Base-by-base conservation (phyloP, 495 filamentous ascomycete species). In the Opeltia flavorubescens region DNA sequence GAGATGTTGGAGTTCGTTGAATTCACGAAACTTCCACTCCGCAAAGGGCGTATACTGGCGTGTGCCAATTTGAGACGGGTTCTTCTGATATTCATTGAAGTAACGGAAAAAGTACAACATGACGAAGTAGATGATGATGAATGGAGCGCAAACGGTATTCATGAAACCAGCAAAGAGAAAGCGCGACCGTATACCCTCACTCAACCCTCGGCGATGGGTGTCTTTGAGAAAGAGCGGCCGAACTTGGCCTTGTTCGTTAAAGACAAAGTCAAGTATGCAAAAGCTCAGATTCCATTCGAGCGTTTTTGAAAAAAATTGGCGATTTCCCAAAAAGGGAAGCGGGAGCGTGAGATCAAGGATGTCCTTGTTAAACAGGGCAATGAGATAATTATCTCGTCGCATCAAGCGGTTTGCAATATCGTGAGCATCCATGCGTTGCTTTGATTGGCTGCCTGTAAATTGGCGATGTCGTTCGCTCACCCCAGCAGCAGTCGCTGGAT, bases 11-110 rank as follows among this genome's bases (percentile, higher is more conserved):
- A 98, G 75, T 60, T 98, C 91, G 55, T 98, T 98, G 70, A 96
- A 96, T 61, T 96, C 89, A 42, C 91, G 83, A 50, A 96, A 95
- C 55, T 95, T 95, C 93, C 91, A 96, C 60, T 93, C 84, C 2
- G 93, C 91, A 41, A 95, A 74, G 1, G 88, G 85, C 2, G 89
- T 95, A 55, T 95, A 98, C 54, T 84, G 80, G 12, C 91, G 79
- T 20, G 85, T 81, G 13, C 83, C 82, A 28, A 87, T 74, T 42
- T 86, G 74, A 0, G 85, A 81, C 1, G 91, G 89, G 51, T 94
- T 93, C 58, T 82, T 87, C 63, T 94, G 86, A 61, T 88, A 94
- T 66, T 96, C 91, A 52, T 88, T 87, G 61, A 94, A 94, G 55
- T 95, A 91, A 28, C 78, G 82, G 60, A 96, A 83, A 50, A 96